phyloP scores from a whole-genome alignment of 345 rosid species.

The Cardamine resedifolia region DNA sequence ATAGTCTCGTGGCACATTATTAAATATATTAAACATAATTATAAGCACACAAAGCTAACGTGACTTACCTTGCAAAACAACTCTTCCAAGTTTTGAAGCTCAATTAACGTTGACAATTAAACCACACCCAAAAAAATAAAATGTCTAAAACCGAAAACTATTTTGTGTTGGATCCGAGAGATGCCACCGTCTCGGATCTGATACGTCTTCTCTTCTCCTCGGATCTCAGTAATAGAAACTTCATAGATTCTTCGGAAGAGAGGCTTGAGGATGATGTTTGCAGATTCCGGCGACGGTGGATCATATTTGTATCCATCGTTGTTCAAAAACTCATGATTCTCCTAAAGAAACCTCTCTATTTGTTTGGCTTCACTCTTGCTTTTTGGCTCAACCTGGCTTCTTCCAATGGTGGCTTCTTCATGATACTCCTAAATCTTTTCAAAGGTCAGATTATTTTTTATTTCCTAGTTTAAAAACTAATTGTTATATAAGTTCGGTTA shows the following conservation, averaged over 20 bases:
- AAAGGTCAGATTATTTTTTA: slow-evolving; percentile 36
- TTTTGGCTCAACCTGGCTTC: slow-evolving; percentile 47
- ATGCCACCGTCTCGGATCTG: slow-evolving; percentile 46
- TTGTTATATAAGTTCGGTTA: neutral
- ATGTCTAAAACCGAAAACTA: slow-evolving; percentile 24
- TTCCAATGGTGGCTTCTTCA: slow-evolving; percentile 46
- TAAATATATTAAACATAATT: slow-evolving; percentile 10
- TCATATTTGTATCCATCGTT: slow-evolving; percentile 51
- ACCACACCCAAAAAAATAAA: neutral
- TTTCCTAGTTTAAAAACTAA: neutral
- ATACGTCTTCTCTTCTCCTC: slow-evolving; percentile 43
- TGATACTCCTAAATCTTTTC: slow-evolving; percentile 34
- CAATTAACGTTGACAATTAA: slow-evolving; percentile 14
- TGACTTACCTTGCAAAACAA: slow-evolving; percentile 29
- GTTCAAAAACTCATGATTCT: slow-evolving; percentile 43
- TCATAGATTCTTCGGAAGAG: slow-evolving; percentile 35
- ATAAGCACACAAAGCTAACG: slow-evolving; percentile 27
- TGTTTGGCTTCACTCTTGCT: slow-evolving; percentile 31
- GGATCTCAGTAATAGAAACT: slow-evolving; percentile 25
- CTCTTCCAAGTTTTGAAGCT: slow-evolving; percentile 18
- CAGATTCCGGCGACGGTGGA: slow-evolving; percentile 48
- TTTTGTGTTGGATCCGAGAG: slow-evolving; percentile 31
- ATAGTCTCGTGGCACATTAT: slow-evolving; percentile 17
- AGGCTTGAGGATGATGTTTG: neutral
- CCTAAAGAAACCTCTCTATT: slow-evolving; percentile 26